Conservation (phyloP, 148 eudicot genomes). For the Pharnaceum exiguum region DNA sequence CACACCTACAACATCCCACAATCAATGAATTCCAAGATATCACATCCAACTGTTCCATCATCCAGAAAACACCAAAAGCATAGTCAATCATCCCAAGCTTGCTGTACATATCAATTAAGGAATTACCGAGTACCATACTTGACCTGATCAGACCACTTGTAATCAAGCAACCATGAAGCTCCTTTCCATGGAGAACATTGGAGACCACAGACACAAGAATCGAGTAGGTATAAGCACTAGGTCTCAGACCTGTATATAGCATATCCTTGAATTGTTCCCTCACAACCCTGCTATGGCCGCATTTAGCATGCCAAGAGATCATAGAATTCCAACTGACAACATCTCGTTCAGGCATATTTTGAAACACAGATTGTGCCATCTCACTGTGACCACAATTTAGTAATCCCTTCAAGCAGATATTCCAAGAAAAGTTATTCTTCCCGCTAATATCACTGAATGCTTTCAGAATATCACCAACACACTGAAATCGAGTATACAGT, state of each 20-base stretch:
- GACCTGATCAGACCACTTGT: slow-evolving; percentile 37
- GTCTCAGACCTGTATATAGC: slow-evolving; percentile 41
- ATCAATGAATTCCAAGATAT: slow-evolving; percentile 82
- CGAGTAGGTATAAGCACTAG: slow-evolving; percentile 52
- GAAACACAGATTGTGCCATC: slow-evolving; percentile 48
- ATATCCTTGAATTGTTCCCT: slow-evolving; percentile 41
- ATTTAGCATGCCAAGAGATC: slow-evolving; percentile 48
- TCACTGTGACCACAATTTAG: slow-evolving; percentile 25
- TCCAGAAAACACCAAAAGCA: slow-evolving; percentile 60
- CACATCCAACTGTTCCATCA: slow-evolving; percentile 55
- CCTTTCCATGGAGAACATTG: slow-evolving; percentile 38
- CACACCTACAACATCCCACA: slow-evolving; percentile 38
- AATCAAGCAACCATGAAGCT: slow-evolving; percentile 54
- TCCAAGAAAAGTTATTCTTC: slow-evolving; percentile 68
- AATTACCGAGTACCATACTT: slow-evolving; percentile 67
- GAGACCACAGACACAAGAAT: slow-evolving; percentile 39
- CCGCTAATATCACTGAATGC: slow-evolving; percentile 49
- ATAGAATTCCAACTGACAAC: slow-evolving; percentile 80
- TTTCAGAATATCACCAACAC: slow-evolving; percentile 26
- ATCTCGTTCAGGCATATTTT: slow-evolving; percentile 65
- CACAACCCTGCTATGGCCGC: slow-evolving; percentile 34
- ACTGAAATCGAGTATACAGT: slow-evolving; percentile 38
- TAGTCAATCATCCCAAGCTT: slow-evolving; percentile 51
- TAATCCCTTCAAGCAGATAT: slow-evolving; percentile 51
- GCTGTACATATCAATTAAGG: slow-evolving; percentile 68